Conservation (phyloP, 768 basidiomycete genomes). For the Chlorophyllum brunneum region DNA sequence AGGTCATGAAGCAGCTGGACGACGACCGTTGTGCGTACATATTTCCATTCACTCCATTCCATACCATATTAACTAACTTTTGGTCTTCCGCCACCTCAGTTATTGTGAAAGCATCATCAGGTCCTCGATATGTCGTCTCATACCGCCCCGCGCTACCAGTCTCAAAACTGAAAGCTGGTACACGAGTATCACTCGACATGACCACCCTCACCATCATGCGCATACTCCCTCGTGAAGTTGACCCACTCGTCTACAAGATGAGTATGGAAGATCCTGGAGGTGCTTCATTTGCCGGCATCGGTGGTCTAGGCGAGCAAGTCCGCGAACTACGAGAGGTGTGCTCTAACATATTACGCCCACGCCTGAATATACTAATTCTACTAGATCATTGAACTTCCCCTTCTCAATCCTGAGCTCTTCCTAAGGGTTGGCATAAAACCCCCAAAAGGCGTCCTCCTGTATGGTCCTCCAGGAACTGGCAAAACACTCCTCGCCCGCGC, state of each 20-base stretch:
- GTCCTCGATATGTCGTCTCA: slow-evolving; percentile 97
- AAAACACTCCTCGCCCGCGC: slow-evolving; percentile 95
- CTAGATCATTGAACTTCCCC: slow-evolving; percentile 92
- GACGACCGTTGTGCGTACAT: slow-evolving; percentile 85
- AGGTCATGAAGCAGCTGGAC: slow-evolving; percentile 98
- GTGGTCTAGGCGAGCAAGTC: slow-evolving; percentile 94
- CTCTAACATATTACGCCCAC: slow-evolving; percentile 10
- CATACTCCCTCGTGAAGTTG: slow-evolving; percentile 94
- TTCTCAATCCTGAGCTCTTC: slow-evolving; percentile 93
- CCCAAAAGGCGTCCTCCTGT: slow-evolving; percentile 93
- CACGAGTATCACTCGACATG: slow-evolving; percentile 98
- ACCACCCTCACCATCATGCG: slow-evolving; percentile 99
- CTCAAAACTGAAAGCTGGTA: slow-evolving; percentile 87
- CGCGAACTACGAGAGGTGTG: slow-evolving; percentile 90
- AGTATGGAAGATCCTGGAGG: slow-evolving; percentile 96
- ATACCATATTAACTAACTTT: slow-evolving; percentile 1
- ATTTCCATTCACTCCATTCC: neutral
- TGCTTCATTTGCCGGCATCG: slow-evolving; percentile 94
- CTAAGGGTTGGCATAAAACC: slow-evolving; percentile 94
- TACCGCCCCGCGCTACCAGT: slow-evolving; percentile 92
- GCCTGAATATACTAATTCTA: neutral
- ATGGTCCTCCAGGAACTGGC: slow-evolving; percentile 95
- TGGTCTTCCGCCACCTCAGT: slow-evolving; percentile 41
- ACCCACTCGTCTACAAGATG: slow-evolving; percentile 99
- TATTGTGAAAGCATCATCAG: slow-evolving; percentile 98